phyloP scores from a whole-genome alignment of 2,329 filamentous ascomycete genomes.

The Cadophora sp. region DNA sequence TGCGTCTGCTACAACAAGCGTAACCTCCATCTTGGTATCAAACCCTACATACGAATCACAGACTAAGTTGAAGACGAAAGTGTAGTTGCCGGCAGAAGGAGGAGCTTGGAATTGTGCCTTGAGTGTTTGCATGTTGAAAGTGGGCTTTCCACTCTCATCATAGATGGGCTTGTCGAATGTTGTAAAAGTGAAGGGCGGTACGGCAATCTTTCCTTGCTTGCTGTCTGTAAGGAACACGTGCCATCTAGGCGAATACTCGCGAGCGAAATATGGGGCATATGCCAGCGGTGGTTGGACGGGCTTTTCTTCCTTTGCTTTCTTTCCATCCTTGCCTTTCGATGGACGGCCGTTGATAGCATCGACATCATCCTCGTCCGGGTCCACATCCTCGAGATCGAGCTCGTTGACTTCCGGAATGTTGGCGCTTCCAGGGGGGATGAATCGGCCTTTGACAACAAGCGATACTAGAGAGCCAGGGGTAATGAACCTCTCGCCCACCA shows the following conservation, averaged over 20 bases:
- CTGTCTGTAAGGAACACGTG: constrained; percentile 93
- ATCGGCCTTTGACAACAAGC: constrained; percentile 92
- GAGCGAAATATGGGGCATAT: constrained; percentile 87
- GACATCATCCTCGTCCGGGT: constrained; percentile 90
- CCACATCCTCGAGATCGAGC: constrained; percentile 85
- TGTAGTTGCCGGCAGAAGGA: constrained; percentile 89
- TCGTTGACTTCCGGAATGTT: constrained; percentile 78
- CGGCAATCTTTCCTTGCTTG: constrained; percentile 94
- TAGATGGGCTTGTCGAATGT: constrained; percentile 91
- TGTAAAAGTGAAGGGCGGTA: constrained; percentile 94
- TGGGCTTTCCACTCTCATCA: constrained; percentile 80
- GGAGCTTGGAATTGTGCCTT: constrained; percentile 98
- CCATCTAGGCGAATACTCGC: constrained; percentile 90
- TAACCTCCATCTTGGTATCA: constrained; percentile 90
- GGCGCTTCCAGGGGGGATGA: constrained; percentile 84
- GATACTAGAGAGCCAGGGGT: constrained; percentile 92
- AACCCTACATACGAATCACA: constrained; percentile 96
- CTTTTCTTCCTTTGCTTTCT: constrained; percentile 64
- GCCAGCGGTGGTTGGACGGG: constrained; percentile 82
- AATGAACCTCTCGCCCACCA: constrained; percentile 90
- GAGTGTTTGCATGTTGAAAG: constrained; percentile 92
- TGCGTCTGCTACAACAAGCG: constrained; percentile 86
- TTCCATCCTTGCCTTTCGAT: constrained; percentile 71
- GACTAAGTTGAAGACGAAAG: constrained; percentile 90
- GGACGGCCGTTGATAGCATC: constrained; percentile 81